phyloP scores from a whole-genome alignment of 768 basidiomycete species.

The Neoboletus brunneissimus region DNA sequence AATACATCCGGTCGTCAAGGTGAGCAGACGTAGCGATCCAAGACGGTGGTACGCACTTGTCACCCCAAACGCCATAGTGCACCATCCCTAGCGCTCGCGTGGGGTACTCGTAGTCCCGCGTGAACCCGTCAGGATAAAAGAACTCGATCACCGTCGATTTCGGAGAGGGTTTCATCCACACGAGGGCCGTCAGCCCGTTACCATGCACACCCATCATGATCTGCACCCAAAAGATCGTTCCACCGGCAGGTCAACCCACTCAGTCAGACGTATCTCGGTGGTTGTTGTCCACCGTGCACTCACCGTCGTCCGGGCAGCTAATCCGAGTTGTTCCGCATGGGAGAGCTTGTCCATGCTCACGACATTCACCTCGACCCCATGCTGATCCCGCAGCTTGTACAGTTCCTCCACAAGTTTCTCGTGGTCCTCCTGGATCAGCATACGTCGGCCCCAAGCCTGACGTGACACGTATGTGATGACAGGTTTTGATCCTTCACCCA shows the following conservation, averaged over 20 bases:
- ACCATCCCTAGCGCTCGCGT: conserved; percentile 79
- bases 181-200: conserved; percentile 80
- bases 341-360: conserved; percentile 82
- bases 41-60: conserved; percentile 43
- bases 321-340: conserved; percentile 71
- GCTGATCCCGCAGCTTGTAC: conserved; percentile 58
- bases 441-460: conserved; percentile 85
- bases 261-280: no score
- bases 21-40: background rate
- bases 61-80: conserved; percentile 84
- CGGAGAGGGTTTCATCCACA: conserved; percentile 90
- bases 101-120: conserved; percentile 82
- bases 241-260: no score
- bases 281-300: conserved; percentile 22
- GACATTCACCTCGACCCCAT: conserved; percentile 87
- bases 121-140: conserved; percentile 82
- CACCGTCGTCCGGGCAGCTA: conserved; percentile 86
- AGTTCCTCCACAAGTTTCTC: conserved; percentile 75
- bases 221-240: conserved; percentile 37
- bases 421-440: conserved; percentile 74
- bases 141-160: conserved; percentile 90
- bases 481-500: conserved; percentile 52
- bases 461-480: conserved; percentile 94
- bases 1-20: background rate
- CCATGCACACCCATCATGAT: conserved; percentile 95